Evolutionary conservation across 352 stramenopile genomes (phyloP).

Genomic region (Thraustochytrium striatum): DNA sequence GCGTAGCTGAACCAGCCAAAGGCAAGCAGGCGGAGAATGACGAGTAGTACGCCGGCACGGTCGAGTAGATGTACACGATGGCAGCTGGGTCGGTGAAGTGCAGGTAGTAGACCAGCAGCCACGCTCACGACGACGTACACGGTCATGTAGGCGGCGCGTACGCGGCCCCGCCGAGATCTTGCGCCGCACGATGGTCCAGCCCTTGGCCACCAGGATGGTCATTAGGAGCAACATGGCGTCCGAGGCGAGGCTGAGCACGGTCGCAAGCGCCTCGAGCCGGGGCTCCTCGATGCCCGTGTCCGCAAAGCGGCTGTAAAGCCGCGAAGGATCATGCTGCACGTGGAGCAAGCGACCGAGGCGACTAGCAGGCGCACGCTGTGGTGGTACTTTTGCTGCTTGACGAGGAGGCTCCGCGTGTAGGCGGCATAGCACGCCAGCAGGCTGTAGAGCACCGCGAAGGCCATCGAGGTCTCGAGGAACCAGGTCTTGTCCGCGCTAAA

Average conservation of each 20-base stretch:
- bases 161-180: slow-evolving; percentile 52
- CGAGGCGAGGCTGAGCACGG: slow-evolving; percentile 11
- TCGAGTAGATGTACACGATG: slow-evolving; percentile 49
- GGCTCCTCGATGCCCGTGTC: neutral
- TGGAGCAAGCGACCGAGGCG: neutral
- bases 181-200: slow-evolving; percentile 55
- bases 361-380: slow-evolving; percentile 23
- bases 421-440: neutral
- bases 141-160: slow-evolving; percentile 52
- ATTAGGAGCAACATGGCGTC: slow-evolving; percentile 53
- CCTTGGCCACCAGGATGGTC: slow-evolving; percentile 54
- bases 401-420: neutral
- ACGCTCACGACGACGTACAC: slow-evolving; percentile 36
- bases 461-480: neutral
- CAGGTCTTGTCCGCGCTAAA: slow-evolving; percentile 41
- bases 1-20: slow-evolving; percentile 53
- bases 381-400: slow-evolving; percentile 22
- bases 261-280: neutral
- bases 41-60: slow-evolving; percentile 48
- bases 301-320: neutral
- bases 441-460: slow-evolving; percentile 1
- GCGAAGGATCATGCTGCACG: neutral
- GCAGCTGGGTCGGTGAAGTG: slow-evolving; percentile 47
- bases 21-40: slow-evolving; percentile 32
- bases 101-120: slow-evolving; percentile 44